Evolutionary conservation across 345 rosid genomes (phyloP).

Genomic region (Syzygium aqueum): DNA sequence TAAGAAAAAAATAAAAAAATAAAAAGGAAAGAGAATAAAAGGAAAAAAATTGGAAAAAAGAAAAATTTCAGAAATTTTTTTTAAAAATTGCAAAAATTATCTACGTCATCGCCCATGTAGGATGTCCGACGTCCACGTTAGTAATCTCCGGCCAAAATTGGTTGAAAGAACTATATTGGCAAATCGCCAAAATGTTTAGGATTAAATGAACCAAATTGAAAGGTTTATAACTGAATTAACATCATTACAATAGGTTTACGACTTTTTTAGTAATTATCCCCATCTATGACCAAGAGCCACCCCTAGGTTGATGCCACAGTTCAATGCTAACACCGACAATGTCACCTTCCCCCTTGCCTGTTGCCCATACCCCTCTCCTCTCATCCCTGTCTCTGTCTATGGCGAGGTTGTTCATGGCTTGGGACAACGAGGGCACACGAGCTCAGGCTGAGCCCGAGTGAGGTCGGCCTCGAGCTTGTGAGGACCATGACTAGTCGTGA

Average conservation of each 20-base stretch:
- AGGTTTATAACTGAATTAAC: fast-evolving
- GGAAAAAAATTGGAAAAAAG: no score
- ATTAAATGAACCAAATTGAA: neutral
- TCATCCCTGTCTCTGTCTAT: neutral
- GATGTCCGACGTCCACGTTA: no score
- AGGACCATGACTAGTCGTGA: neutral
- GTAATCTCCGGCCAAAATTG: no score
- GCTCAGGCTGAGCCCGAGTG: neutral
- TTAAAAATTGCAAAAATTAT: no score
- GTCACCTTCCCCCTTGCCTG: neutral
- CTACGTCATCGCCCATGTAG: no score
- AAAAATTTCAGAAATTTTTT: no score
- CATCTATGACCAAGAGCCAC: neutral
- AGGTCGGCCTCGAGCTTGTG: neutral
- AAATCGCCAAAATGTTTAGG: neutral
- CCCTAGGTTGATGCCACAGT: fast-evolving
- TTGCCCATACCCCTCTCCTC: neutral
- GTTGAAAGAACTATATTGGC: no score
- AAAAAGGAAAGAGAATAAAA: no score
- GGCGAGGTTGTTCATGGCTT: neutral
- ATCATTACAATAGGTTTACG: fast-evolving
- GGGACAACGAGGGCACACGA: neutral
- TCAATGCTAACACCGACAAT: neutral
- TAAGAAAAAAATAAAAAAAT: no score
- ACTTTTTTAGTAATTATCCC: neutral